Conservation (phyloP, 495 filamentous ascomycete genomes). For the Pyronema domesticum region DNA sequence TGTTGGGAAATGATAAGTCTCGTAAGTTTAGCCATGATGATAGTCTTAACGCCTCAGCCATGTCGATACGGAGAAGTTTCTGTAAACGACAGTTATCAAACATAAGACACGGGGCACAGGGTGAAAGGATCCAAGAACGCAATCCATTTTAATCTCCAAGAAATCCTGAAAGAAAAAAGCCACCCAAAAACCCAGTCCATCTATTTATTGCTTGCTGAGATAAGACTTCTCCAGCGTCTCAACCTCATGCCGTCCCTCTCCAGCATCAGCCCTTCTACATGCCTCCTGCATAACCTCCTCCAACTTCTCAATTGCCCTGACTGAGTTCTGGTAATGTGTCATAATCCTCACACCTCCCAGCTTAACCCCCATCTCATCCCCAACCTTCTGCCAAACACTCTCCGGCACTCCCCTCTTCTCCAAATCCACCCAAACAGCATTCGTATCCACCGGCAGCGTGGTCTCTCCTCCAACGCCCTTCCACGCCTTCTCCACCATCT, state of each 20-base stretch:
- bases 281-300: conserved; percentile 32
- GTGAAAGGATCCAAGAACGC: no score
- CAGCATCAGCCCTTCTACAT: conserved; percentile 6
- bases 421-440: conserved; percentile 87
- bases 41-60: no score
- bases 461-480: conserved; percentile 42
- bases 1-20: no score
- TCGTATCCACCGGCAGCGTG: conserved; percentile 54
- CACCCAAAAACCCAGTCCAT: no score
- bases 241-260: background rate
- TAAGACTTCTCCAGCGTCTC: background rate
- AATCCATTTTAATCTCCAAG: no score
- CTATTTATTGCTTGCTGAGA: background rate
- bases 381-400: conserved; percentile 32
- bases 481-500: conserved; percentile 47
- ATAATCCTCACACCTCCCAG: conserved; percentile 38
- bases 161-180: no score
- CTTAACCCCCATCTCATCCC: conserved; percentile 36
- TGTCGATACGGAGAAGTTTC: no score
- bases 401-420: conserved; percentile 32
- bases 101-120: no score
- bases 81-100: no score
- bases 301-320: conserved; percentile 34
- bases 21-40: no score
- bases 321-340: conserved; percentile 46